Evolutionary conservation across 306 rosid species (phyloP).

Genomic region (Malus sylvestris): DNA sequence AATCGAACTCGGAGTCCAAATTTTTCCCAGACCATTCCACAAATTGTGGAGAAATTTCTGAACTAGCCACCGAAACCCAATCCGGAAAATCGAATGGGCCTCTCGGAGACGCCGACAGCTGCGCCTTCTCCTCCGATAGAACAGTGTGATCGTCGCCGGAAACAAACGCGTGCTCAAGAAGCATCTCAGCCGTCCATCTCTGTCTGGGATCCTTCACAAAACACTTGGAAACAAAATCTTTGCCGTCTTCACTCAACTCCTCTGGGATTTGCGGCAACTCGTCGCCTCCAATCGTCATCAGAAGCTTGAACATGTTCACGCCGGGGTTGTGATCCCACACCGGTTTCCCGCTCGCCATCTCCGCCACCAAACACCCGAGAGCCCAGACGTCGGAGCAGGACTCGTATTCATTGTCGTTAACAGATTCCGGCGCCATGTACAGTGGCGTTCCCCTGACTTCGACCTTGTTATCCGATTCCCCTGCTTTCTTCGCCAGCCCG

Average conservation of each 20-base stretch:
- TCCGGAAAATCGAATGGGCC: conserved; percentile 59
- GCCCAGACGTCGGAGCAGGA: conserved; percentile 71
- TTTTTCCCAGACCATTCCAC: not conserved
- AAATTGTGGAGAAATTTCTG: conserved; percentile 23
- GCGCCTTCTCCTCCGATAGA: conserved; percentile 2
- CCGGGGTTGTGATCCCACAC: conserved; percentile 38
- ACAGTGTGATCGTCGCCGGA: not conserved
- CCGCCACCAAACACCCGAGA: conserved; percentile 59
- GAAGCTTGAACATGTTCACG: conserved; percentile 32
- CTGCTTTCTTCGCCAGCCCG: conserved; percentile 51
- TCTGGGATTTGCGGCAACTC: conserved; percentile 57
- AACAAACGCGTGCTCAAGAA: conserved; percentile 51
- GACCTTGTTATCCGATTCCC: conserved; percentile 1
- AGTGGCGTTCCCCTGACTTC: conserved; percentile 70
- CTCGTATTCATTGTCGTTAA: conserved; percentile 50
- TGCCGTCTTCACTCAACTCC: conserved; percentile 52
- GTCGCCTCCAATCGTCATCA: conserved; percentile 62
- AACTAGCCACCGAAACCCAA: conserved; percentile 36
- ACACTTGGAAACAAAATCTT: conserved; percentile 57
- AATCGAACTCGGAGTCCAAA: conserved; percentile 8
- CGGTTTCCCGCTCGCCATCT: conserved; percentile 68
- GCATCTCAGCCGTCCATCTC: conserved; percentile 85
- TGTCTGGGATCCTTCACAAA: conserved; percentile 52
- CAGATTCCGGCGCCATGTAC: conserved; percentile 75
- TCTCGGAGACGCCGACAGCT: conserved; percentile 34